Conservation (phyloP, 805 yeast species). For the Schizosaccharomyces japonicus region DNA sequence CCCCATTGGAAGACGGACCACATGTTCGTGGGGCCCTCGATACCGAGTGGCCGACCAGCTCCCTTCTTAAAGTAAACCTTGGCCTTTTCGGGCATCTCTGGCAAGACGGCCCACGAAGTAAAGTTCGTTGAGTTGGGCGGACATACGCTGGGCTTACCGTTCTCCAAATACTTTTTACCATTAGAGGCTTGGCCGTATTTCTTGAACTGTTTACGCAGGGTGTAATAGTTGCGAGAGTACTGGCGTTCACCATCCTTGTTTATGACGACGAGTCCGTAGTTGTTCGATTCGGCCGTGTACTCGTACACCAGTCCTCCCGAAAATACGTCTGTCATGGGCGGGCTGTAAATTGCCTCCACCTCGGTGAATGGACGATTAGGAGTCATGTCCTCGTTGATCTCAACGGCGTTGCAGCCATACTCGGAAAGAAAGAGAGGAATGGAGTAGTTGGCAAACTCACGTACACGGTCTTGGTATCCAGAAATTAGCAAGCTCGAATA, state of each 20-base stretch:
- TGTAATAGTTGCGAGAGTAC: conserved; percentile 35
- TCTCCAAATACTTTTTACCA: conserved; percentile 9
- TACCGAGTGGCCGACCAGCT: conserved; percentile 18
- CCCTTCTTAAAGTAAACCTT: conserved; percentile 17
- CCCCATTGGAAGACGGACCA: neutral
- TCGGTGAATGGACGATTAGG: conserved; percentile 72
- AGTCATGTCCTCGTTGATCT: conserved; percentile 10
- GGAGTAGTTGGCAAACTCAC: conserved; percentile 42
- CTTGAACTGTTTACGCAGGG: conserved; percentile 32
- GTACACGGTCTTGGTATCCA: conserved; percentile 42
- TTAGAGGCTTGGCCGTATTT: conserved; percentile 16
- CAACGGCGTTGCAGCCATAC: conserved; percentile 55
- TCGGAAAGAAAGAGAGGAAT: conserved; percentile 75
- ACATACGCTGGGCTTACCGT: conserved; percentile 10
- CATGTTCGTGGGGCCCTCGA: conserved; percentile 15
- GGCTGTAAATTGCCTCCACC: conserved; percentile 37
- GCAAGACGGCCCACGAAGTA: conserved; percentile 11
- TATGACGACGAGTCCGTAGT: conserved; percentile 61
- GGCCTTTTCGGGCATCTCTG: conserved; percentile 13
- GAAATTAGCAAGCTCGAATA: conserved; percentile 48
- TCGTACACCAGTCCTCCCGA: conserved; percentile 90
- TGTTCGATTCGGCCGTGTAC: conserved; percentile 49
- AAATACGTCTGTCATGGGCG: conserved; percentile 18
- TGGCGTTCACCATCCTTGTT: conserved; percentile 20
- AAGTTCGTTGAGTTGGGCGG: conserved; percentile 14